Conservation (phyloP, 495 filamentous ascomycete species). For the Trichoderma parareesei region DNA sequence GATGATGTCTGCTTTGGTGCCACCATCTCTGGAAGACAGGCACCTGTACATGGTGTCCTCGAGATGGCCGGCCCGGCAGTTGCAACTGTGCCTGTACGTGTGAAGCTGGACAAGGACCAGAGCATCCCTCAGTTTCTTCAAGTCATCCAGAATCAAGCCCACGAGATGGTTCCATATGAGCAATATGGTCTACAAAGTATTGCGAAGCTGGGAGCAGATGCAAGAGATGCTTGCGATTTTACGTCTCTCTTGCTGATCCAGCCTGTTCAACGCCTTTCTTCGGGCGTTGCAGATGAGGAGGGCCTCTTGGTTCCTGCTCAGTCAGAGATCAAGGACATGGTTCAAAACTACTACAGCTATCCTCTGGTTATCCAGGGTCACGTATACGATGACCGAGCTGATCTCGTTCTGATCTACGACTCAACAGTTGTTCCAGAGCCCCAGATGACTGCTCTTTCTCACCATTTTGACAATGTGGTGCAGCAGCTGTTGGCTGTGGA, state of each 20-base stretch:
- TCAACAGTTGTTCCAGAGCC: neutral
- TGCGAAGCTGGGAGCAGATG: neutral
- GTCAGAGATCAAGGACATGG: neutral
- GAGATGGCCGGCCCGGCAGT: neutral
- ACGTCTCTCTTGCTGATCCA: neutral
- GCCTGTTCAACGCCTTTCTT: neutral
- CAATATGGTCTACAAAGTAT: constrained; percentile 10
- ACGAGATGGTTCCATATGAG: constrained; percentile 9
- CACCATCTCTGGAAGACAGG: constrained; percentile 5
- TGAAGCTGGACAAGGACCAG: neutral
- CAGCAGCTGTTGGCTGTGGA: neutral
- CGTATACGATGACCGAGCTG: neutral
- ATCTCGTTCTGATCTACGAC: constrained; percentile 7
- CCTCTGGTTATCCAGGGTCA: constrained; percentile 2
- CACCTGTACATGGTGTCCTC: neutral
- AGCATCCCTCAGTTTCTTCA: neutral
- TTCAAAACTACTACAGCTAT: constrained; percentile 10
- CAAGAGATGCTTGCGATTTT: constrained; percentile 12
- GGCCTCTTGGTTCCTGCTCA: neutral
- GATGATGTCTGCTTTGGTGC: constrained; percentile 13
- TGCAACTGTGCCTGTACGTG: constrained; percentile 3
- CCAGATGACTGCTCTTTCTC: constrained; percentile 6
- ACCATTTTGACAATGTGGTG: neutral
- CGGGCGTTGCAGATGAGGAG: neutral
- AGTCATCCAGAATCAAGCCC: neutral